Conservation (phyloP, 768 basidiomycete genomes). For the Mycena vitilis region DNA sequence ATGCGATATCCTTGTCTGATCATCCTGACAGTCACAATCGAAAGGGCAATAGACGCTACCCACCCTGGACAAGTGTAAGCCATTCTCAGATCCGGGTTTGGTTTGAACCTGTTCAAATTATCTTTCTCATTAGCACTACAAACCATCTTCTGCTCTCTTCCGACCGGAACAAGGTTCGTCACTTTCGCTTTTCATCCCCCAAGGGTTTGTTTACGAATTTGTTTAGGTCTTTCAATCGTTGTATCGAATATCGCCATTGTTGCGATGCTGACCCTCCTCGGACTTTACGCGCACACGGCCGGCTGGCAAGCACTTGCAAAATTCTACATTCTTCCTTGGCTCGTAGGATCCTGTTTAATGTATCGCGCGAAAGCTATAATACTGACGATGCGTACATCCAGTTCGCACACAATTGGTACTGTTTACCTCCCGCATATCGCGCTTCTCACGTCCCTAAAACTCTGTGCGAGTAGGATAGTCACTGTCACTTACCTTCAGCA, state of each 20-base stretch:
- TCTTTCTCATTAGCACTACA: slow-evolving; percentile 50
- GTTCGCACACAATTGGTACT: slow-evolving; percentile 60
- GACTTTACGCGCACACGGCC: slow-evolving; percentile 41
- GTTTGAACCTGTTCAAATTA: no score
- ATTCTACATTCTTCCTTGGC: slow-evolving; percentile 63
- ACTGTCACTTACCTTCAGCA: slow-evolving; percentile 76
- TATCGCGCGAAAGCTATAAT: no score
- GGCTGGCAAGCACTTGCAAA: slow-evolving; percentile 50
- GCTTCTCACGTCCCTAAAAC: slow-evolving; percentile 35
- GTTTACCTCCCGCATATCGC: not conserved
- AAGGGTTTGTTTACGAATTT: not conserved
- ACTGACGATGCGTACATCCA: slow-evolving; percentile 27
- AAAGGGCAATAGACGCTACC: slow-evolving; percentile 16
- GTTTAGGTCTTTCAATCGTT: slow-evolving; percentile 50
- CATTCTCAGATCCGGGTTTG: no score
- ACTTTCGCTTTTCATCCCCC: not conserved
- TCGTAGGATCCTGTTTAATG: slow-evolving; percentile 43
- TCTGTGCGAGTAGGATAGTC: slow-evolving; percentile 54
- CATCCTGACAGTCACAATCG: not conserved
- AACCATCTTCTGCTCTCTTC: slow-evolving; percentile 57
- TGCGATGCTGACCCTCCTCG: slow-evolving; percentile 51
- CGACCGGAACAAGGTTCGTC: slow-evolving; percentile 56
- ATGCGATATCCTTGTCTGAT: not conserved
- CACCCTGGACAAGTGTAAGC: slow-evolving; percentile 12
- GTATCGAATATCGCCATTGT: slow-evolving; percentile 56